phyloP scores from a whole-genome alignment of 1,284 basidiomycete species.

The Cerrena zonata region DNA sequence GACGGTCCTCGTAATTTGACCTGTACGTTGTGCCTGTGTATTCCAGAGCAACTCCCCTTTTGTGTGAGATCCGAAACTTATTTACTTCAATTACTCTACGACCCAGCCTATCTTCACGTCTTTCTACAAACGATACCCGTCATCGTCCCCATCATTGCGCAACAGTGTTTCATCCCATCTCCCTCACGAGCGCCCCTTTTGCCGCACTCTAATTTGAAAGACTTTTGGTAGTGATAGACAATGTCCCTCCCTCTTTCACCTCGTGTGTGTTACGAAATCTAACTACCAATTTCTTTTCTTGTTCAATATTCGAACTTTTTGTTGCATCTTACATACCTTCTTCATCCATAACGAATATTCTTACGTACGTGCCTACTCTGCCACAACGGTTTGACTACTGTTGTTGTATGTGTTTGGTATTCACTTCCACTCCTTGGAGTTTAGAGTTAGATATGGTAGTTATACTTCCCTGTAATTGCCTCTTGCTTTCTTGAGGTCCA shows the following conservation, averaged over 20 bases:
- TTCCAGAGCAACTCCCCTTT: neutral
- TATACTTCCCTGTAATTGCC: neutral
- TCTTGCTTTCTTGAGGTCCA: neutral
- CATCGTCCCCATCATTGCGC: conserved; percentile 2
- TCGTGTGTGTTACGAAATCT: conserved; percentile 7
- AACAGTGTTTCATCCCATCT: neutral
- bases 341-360: no score
- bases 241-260: conserved; percentile 2
- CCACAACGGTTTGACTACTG: no score
- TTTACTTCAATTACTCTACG: conserved; percentile 19
- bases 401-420: no score
- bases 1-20: conserved; percentile 22
- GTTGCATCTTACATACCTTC: neutral
- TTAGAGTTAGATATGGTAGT: neutral
- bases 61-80: neutral
- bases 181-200: neutral
- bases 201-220: neutral
- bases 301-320: neutral
- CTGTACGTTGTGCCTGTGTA: no score
- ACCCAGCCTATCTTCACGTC: conserved; percentile 25
- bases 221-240: conserved; percentile 9
- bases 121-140: conserved; percentile 25
- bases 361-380: no score
- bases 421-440: neutral
- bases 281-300: conserved; percentile 1